A percentile compares a stretch with the other conserved stretches of the same genome.
These are phyloP conservation scores for Pittosporum tobira DNA, from an alignment of 129 eudicot genomes.

Conservation along the genomic window DNA sequence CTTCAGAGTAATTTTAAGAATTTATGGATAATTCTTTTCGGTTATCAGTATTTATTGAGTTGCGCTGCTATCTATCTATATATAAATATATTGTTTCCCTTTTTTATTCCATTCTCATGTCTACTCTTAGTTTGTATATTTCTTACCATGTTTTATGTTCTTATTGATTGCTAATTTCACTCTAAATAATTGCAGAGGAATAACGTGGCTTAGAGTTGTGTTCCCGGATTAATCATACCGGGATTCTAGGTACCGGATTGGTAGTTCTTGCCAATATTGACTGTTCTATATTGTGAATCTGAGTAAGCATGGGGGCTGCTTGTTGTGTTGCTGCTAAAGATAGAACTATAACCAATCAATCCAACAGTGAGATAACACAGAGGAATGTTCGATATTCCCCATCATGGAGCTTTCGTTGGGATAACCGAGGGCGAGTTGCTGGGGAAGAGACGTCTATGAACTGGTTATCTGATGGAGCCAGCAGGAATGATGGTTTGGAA, in stretches of 20 bases:
- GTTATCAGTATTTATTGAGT: too few relatives aligned
- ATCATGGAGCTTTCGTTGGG: conserved; percentile 98
- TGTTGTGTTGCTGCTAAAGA: conserved; percentile 98
- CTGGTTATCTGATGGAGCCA: conserved; percentile 51
- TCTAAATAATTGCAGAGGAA: conserved; percentile 8
- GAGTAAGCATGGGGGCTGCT: conserved; percentile 80
- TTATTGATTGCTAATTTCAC: not conserved
- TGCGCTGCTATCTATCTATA: not conserved
- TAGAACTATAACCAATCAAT: conserved; percentile 60
- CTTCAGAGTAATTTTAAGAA: not conserved
- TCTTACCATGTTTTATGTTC: too few relatives aligned
- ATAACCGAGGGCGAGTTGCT: conserved; percentile 84
- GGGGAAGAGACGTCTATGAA: conserved; percentile 74
- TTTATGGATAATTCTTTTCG: too few relatives aligned
- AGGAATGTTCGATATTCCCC: conserved; percentile 83
- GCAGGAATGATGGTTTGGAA: conserved; percentile 44
- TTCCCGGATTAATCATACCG: conserved; percentile 16
- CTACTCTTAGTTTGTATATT: too few relatives aligned
- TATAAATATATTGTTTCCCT: too few relatives aligned
- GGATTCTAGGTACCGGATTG: conserved; percentile 15
- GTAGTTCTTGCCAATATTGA: conserved; percentile 14
- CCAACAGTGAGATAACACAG: conserved; percentile 46
- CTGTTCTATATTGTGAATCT: conserved; percentile 25
- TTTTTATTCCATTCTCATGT: not conserved
- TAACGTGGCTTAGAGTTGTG: conserved; percentile 11